These are phyloP conservation scores for Colletotrichum tabaci DNA, from an alignment of 2,329 filamentous ascomycete genomes.

Conservation along the genomic window DNA sequence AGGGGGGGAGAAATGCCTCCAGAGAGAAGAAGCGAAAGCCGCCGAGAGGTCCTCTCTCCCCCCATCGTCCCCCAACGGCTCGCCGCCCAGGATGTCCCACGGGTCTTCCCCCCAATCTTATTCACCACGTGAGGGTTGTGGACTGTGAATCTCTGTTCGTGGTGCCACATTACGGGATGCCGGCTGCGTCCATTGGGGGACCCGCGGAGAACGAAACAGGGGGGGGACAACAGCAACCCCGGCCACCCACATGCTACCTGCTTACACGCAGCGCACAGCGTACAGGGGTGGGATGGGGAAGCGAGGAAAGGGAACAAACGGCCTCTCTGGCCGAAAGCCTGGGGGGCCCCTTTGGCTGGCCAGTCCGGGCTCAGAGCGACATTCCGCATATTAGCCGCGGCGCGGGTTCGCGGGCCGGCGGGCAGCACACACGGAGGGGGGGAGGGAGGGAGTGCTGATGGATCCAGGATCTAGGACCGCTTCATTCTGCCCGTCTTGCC, in stretches of 20 bases:
- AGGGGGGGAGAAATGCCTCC: conserved; percentile 27
- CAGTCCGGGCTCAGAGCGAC: conserved; percentile 28
- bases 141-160: conserved; percentile 1
- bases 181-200: not conserved
- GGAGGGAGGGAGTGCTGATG: conserved; percentile 1
- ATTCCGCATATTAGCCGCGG: conserved; percentile 37
- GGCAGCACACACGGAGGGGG: conserved; percentile 28
- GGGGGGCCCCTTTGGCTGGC: conserved; percentile 16
- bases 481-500: conserved; percentile 4
- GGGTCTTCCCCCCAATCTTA: conserved; percentile 8
- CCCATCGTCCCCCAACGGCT: conserved; percentile 1
- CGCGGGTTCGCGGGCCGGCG: conserved; percentile 38
- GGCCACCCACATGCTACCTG: no score
- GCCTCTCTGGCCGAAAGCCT: conserved; percentile 29
- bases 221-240: not conserved
- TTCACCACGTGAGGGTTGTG: conserved; percentile 9
- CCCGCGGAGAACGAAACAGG: not conserved
- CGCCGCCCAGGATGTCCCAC: conserved; percentile 23
- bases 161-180: not conserved
- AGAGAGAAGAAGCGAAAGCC: conserved; percentile 33
- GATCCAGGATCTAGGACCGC: conserved; percentile 1
- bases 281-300: conserved; percentile 14
- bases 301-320: conserved; percentile 17
- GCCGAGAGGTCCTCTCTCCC: conserved; percentile 7
- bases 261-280: not conserved